Evolutionary conservation across 148 eudicot species (phyloP).

Genomic region (Rhododendron simsii): DNA sequence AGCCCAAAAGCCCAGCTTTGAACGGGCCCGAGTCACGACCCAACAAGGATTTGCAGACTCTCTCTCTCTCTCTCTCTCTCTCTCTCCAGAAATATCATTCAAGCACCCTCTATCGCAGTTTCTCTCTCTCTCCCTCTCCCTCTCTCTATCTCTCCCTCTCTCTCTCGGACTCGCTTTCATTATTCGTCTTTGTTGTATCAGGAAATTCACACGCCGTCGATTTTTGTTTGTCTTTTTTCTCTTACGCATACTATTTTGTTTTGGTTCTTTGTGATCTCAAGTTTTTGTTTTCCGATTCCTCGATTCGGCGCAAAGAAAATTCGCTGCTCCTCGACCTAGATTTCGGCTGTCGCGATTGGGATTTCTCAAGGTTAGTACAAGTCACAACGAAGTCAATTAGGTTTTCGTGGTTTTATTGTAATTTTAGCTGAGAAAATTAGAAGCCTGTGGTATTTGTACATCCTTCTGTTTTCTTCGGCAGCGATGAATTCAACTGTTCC

Average conservation of each 20-base stretch:
- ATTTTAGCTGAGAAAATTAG: background rate
- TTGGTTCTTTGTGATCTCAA: slow-evolving; percentile 15
- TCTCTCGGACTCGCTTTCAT: background rate
- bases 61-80: background rate
- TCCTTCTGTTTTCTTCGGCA: background rate
- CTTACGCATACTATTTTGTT: background rate
- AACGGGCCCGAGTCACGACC: background rate
- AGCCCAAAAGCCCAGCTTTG: background rate
- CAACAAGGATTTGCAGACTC: background rate
- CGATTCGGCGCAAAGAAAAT: background rate
- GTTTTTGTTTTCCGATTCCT: background rate
- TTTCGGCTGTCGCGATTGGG: slow-evolving; percentile 1
- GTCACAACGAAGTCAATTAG: background rate
- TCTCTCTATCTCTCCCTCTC: background rate
- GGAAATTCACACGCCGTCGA: background rate
- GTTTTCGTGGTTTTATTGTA: background rate
- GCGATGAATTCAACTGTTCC: background rate
- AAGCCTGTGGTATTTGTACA: background rate
- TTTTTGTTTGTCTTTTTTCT: background rate
- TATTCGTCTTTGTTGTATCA: background rate
- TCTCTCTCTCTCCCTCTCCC: background rate
- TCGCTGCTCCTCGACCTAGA: background rate
- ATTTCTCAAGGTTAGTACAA: slow-evolving; percentile 9
- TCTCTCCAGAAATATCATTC: background rate
- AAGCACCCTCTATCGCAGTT: background rate